A percentile compares a stretch with the other conserved stretches of the same genome.
Conservation (phyloP, 2,329 filamentous ascomycete species). For the Trichophyton equinum region DNA sequence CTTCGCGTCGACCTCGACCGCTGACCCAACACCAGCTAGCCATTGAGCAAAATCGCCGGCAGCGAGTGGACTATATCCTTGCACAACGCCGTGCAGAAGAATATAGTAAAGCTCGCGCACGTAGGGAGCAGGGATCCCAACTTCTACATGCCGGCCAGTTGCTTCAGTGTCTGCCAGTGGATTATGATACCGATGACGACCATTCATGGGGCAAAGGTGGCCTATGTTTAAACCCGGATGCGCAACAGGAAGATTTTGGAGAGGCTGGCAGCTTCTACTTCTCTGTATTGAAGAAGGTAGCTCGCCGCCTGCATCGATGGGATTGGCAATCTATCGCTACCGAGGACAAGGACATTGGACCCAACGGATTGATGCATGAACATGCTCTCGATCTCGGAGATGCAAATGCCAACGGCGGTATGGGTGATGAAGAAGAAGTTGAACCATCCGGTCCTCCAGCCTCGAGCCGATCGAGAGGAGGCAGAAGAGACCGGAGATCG, state of each 20-base stretch:
- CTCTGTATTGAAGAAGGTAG: conserved; percentile 32
- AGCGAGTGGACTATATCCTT: conserved; percentile 37
- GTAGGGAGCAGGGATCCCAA: conserved; percentile 29
- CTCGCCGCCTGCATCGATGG: conserved; percentile 35
- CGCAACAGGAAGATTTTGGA: conserved; percentile 37
- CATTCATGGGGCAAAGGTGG: conserved; percentile 33
- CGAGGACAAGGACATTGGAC: conserved; percentile 8
- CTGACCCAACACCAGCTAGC: conserved; percentile 40
- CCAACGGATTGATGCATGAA: conserved; percentile 7
- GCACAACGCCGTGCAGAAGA: conserved; percentile 30
- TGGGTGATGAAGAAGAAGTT: conserved; percentile 3
- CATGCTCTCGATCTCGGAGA: conserved; percentile 2
- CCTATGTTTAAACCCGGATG: conserved; percentile 27
- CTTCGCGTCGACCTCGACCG: conserved; percentile 33
- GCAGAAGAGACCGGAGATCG: conserved; percentile 6
- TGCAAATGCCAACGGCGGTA: neutral
- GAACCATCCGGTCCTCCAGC: conserved; percentile 3
- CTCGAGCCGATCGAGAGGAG: conserved; percentile 1
- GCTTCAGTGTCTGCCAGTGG: conserved; percentile 31
- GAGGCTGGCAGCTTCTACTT: conserved; percentile 36
- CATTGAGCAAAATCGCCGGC: conserved; percentile 37
- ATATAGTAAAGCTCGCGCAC: conserved; percentile 26
- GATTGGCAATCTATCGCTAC: conserved; percentile 26
- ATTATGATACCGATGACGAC: conserved; percentile 38
- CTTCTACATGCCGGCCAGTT: conserved; percentile 32